Percentiles rank a stretch among this genome's conserved stretches.
These are phyloP conservation scores for Ogataea minuta DNA, from an alignment of 805 yeast genomes.

Conservation along the genomic window DNA sequence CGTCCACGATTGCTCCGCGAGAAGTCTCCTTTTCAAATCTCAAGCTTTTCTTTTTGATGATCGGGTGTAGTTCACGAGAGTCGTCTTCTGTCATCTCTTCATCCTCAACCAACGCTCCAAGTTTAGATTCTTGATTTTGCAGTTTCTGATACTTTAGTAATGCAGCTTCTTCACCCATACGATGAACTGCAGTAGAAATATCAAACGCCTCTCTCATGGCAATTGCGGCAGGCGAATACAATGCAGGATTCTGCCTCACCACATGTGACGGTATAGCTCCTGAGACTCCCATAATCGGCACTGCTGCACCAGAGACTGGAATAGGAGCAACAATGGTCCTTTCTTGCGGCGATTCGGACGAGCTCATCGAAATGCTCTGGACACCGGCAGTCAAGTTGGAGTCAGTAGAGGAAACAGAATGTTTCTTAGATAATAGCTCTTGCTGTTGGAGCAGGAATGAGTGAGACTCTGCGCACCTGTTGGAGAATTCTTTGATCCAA, in stretches of 20 bases:
- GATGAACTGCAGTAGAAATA: constrained; percentile 57
- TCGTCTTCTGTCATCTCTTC: constrained; percentile 18
- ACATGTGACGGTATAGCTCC: constrained; percentile 23
- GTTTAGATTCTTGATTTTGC: constrained; percentile 2
- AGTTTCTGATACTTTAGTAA: constrained; percentile 13
- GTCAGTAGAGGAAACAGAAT: constrained; percentile 4
- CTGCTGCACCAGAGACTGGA: constrained; percentile 6
- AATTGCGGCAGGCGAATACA: constrained; percentile 57
- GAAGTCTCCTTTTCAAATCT: constrained; percentile 18
- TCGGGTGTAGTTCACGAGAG: constrained; percentile 13
- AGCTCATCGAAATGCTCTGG: not conserved
- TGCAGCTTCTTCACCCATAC: constrained; percentile 52
- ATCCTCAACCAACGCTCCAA: constrained; percentile 21
- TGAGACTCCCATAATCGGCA: constrained; percentile 4
- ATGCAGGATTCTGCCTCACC: constrained; percentile 22
- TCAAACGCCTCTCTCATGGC: constrained; percentile 61
- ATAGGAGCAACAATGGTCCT: constrained; percentile 4
- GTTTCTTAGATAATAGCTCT: constrained; percentile 14
- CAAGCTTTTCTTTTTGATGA: constrained; percentile 3
- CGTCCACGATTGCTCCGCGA: constrained; percentile 19
- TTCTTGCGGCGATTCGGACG: constrained; percentile 1
- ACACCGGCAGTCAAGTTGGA: not conserved
- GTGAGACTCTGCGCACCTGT: constrained; percentile 33
- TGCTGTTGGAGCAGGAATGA: constrained; percentile 19
- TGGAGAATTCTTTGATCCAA: constrained; percentile 51